Evolutionary conservation across 2,329 filamentous ascomycete genomes (phyloP), one percentile per base, ranked within the genome.

Genomic region (Diaporthe humulicola): DNA sequence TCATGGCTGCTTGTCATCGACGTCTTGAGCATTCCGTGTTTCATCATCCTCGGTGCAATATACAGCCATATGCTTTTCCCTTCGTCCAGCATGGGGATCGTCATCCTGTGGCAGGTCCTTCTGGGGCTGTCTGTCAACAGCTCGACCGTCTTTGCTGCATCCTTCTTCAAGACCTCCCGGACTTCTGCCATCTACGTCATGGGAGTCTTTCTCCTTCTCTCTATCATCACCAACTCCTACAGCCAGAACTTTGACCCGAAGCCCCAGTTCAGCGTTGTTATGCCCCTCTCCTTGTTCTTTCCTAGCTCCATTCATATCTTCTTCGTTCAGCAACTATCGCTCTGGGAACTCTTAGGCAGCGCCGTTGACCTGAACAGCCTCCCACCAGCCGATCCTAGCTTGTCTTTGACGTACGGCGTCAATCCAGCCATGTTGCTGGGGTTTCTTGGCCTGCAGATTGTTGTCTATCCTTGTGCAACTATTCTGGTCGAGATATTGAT

Each of bases 151-250:
- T 58, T 58, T 5, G 56, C 56, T 3, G 56, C 56, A 14, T 58
- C 56, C 9, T 58, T 58, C 56, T 58, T 58, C 56, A 58, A 58
- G 30, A 36, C 19, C 22, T 58, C 56, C 1, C 56, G 33, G 19
- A 58, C 56, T 36, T 58, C 56, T 12, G 56, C 56, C 5, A 58
- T 58, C 33, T 58, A 58, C 19, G 56, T 38, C 56, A 58, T 58
- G 56, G 56, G 56, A 0, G 33, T 58, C 33, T 58, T 58, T n/a
- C 56, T 58, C 10, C n/a, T 58, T 3, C 33, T 58, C 2, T 38
- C 56, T 2, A 58, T 58, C 56, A 58, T 38, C 10, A 58, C 56
- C 19, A 58, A 38, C 56, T 58, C 56, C 4, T 58, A 36, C 19
- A 3, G 8, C 56, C 56, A 58, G 25, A 14, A 4, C 2, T 10